phyloP scores from a whole-genome alignment of 495 filamentous ascomycete genomes.

The Aspergillus wentii region DNA sequence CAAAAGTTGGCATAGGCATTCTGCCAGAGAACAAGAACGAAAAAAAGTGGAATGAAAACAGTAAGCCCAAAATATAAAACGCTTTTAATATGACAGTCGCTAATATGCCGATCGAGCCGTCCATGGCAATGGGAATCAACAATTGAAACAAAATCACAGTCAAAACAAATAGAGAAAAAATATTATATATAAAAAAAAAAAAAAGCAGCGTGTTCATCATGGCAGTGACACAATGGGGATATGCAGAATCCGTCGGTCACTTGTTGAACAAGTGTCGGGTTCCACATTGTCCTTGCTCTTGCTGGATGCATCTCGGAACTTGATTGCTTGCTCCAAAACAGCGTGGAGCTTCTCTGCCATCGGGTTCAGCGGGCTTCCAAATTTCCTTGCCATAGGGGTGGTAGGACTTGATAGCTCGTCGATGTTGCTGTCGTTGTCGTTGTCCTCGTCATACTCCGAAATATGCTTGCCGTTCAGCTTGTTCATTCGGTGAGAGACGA shows the following conservation, averaged over 20 bases:
- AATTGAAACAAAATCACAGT: too few relatives aligned
- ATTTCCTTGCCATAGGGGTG: constrained; percentile 1
- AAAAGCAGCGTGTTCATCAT: constrained; percentile 2
- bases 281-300: constrained; percentile 8
- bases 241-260: constrained; percentile 20
- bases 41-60: too few relatives aligned
- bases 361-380: constrained; percentile 14
- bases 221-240: constrained; percentile 11
- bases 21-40: too few relatives aligned
- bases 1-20: too few relatives aligned
- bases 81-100: too few relatives aligned
- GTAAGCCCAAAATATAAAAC: too few relatives aligned
- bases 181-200: neutral
- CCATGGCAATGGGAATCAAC: too few relatives aligned
- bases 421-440: constrained; percentile 2
- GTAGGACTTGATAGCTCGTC: neutral
- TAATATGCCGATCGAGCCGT: too few relatives aligned
- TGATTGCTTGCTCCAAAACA: constrained; percentile 23
- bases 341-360: constrained; percentile 20
- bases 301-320: constrained; percentile 20
- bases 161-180: too few relatives aligned
- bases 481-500: constrained; percentile 9
- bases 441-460: constrained; percentile 8
- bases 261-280: constrained; percentile 1
- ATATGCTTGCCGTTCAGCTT: constrained; percentile 9